A percentile compares a stretch with the other conserved stretches of the same genome.
Evolutionary conservation across 1,284 basidiomycete species (phyloP).

Genomic region (Ganoderma meredithae): DNA sequence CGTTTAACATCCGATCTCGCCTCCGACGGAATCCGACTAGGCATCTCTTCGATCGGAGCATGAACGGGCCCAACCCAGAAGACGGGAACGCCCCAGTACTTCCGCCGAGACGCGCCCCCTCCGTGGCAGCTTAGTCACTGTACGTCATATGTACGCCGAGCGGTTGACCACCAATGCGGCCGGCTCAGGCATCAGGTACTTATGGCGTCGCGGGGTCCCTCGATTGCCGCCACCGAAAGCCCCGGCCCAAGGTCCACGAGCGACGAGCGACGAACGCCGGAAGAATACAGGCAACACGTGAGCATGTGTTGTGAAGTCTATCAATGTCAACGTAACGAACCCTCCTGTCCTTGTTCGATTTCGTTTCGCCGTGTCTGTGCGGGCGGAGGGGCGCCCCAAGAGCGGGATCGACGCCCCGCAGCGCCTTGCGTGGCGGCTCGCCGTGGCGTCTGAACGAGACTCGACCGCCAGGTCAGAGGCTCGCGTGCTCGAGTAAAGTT

Average conservation of each 20-base stretch:
- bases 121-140: not conserved
- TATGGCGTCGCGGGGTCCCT: not conserved
- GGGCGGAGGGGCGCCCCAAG: not conserved
- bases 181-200: not conserved
- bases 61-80: not conserved
- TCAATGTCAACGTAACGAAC: not conserved
- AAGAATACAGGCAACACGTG: not conserved
- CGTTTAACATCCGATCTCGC: not conserved
- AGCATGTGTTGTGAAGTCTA: not conserved
- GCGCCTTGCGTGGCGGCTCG: not conserved
- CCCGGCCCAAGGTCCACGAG: not conserved
- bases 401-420: conserved; percentile 3
- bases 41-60: not conserved
- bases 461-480: not conserved
- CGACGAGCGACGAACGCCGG: not conserved
- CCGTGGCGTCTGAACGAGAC: not conserved
- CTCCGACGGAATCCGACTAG: not conserved
- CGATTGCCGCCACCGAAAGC: not conserved
- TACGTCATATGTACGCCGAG: conserved; percentile 8
- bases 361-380: not conserved
- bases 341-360: not conserved
- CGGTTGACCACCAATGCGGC: not conserved
- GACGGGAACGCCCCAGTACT: not conserved
- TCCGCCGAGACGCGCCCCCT: not conserved
- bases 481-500: not conserved